These are phyloP conservation scores for Ogataea haglerorum DNA, from an alignment of 805 yeast genomes.

Conservation along the genomic window DNA sequence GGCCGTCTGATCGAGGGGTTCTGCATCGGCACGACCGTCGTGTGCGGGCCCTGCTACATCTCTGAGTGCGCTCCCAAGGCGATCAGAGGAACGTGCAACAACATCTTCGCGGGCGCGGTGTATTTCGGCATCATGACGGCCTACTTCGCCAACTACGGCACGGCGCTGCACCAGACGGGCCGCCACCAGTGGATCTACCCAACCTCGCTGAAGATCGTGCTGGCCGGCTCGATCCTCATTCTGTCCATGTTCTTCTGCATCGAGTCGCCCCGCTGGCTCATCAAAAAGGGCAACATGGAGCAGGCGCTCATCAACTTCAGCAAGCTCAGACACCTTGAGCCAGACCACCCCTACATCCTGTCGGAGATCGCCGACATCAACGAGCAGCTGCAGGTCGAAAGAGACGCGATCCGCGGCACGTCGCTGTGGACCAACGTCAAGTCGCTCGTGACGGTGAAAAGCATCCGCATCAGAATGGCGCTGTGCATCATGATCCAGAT, in stretches of 20 bases:
- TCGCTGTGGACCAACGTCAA: conserved; percentile 27
- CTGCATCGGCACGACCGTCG: conserved; percentile 55
- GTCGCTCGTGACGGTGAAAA: conserved; percentile 36
- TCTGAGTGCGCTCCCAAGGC: conserved; percentile 52
- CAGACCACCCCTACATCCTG: conserved; percentile 46
- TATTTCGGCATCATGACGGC: conserved; percentile 51
- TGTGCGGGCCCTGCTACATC: conserved; percentile 52
- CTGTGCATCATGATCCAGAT: conserved; percentile 43
- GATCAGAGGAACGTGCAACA: conserved; percentile 49
- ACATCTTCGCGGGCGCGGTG: conserved; percentile 56
- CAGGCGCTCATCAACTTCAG: conserved; percentile 39
- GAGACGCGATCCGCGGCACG: conserved; percentile 21
- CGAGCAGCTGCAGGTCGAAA: conserved; percentile 39
- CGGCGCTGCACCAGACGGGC: conserved; percentile 39
- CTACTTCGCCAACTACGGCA: conserved; percentile 50
- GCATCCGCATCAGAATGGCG: conserved; percentile 44
- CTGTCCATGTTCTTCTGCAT: conserved; percentile 40
- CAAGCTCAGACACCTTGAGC: conserved; percentile 42
- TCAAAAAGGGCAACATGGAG: conserved; percentile 41
- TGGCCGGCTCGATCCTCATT: conserved; percentile 44
- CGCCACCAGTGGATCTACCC: conserved; percentile 52
- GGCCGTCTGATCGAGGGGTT: conserved; percentile 54
- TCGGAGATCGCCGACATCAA: conserved; percentile 50
- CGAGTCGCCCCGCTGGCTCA: conserved; percentile 52
- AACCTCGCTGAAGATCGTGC: conserved; percentile 43